A percentile compares a stretch with the other conserved stretches of the same genome.
Conservation (phyloP, 129 eudicot species). For the Dittrichia graveolens region DNA sequence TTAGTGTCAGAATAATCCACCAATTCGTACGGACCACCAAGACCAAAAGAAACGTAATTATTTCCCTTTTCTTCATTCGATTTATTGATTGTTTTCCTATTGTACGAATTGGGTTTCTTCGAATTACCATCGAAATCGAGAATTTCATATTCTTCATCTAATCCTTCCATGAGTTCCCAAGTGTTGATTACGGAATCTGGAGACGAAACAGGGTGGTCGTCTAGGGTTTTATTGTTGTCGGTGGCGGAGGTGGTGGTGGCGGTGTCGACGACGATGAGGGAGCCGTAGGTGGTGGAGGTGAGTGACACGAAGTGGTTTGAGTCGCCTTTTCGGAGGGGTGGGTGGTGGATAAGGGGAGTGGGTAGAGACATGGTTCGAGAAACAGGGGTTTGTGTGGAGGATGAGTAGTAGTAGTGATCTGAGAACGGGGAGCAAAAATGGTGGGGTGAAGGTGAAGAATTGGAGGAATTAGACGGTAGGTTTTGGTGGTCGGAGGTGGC, state of each 20-base stretch:
- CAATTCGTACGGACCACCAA: conserved; percentile 50
- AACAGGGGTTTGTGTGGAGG: conserved; percentile 60
- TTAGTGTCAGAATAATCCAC: conserved; percentile 65
- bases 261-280: conserved; percentile 51
- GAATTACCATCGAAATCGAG: conserved; percentile 9
- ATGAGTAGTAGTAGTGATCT: conserved; percentile 40
- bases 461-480: conserved; percentile 43
- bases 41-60: conserved; percentile 40
- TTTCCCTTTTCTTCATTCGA: conserved; percentile 35
- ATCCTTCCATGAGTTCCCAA: conserved; percentile 98
- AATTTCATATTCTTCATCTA: conserved; percentile 52
- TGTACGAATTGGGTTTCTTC: conserved; percentile 18
- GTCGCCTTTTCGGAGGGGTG: conserved; percentile 71
- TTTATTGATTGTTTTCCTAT: conserved; percentile 21
- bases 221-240: conserved; percentile 24
- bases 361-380: conserved; percentile 75
- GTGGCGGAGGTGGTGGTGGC: conserved; percentile 23
- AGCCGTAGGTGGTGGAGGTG: conserved; percentile 91
- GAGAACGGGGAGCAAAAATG: conserved; percentile 42
- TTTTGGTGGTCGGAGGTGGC: conserved; percentile 35
- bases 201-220: conserved; percentile 45
- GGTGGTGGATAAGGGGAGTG: conserved; percentile 82
- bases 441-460: conserved; percentile 47
- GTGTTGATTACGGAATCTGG: conserved; percentile 94
- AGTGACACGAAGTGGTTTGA: conserved; percentile 86